phyloP scores from a whole-genome alignment of 176 grass and related monocot genomes.

The Zoysia pacifica region DNA sequence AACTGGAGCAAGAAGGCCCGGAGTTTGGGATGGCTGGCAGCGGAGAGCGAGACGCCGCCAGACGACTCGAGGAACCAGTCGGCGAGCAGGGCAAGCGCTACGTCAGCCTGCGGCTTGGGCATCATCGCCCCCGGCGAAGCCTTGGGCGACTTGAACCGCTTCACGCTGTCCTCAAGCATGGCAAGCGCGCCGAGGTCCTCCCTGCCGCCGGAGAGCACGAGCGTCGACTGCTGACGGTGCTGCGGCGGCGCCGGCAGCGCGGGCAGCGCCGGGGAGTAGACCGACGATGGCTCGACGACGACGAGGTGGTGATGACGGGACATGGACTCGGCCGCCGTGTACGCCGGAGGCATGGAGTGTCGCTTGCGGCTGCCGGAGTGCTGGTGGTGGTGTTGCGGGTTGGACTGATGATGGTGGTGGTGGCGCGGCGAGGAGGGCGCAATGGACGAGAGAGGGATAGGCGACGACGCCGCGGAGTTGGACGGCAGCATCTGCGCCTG shows the following conservation, averaged over 20 bases:
- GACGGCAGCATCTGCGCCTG: slow-evolving; percentile 40
- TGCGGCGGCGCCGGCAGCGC: slow-evolving; percentile 29
- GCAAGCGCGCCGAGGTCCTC: slow-evolving; percentile 65
- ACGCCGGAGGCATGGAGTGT: slow-evolving; percentile 43
- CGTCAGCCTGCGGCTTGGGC: slow-evolving; percentile 68
- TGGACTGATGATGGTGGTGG: slow-evolving; percentile 42
- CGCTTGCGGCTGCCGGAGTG: slow-evolving; percentile 54
- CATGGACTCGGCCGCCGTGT: slow-evolving; percentile 28
- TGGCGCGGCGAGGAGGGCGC: slow-evolving; percentile 52
- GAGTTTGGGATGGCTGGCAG: slow-evolving; percentile 72
- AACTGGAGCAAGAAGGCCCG: slow-evolving; percentile 67
- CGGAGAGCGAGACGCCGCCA: slow-evolving; percentile 56
- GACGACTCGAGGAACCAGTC: slow-evolving; percentile 87
- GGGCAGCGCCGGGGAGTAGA: slow-evolving; percentile 28
- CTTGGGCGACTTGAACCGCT: slow-evolving; percentile 75
- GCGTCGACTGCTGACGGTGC: slow-evolving; percentile 12
- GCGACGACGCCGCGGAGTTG: slow-evolving; percentile 57
- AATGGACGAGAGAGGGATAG: slow-evolving; percentile 66
- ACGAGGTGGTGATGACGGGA: slow-evolving; percentile 50
- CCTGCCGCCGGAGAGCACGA: slow-evolving; percentile 72
- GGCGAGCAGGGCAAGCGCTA: slow-evolving; percentile 59
- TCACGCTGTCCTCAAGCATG: slow-evolving; percentile 79
- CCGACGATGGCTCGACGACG: slow-evolving; percentile 56
- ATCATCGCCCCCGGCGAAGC: slow-evolving; percentile 57
- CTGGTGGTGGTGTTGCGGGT: slow-evolving; percentile 28